These are phyloP conservation scores for Yamadazyma atmosphaerica DNA, from an alignment of 1,139 yeast genomes.

Conservation along the genomic window DNA sequence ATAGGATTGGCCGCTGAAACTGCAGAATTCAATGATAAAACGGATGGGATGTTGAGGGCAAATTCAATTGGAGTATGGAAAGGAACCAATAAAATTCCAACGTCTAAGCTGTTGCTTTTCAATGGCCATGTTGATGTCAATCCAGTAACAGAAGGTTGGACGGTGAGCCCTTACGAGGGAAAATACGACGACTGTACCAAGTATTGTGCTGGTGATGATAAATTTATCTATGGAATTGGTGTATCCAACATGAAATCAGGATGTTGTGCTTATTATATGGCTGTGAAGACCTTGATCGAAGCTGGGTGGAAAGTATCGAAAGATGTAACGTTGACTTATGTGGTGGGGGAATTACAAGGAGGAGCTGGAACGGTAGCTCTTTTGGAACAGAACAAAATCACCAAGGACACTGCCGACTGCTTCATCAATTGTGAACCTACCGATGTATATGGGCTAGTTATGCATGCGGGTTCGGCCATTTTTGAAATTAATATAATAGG, in stretches of 20 bases:
- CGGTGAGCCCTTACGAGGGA: conserved; percentile 25
- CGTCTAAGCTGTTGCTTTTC: conserved; percentile 19
- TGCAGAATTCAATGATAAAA: conserved; percentile 19
- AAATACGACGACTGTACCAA: conserved; percentile 15
- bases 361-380: conserved; percentile 18
- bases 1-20: conserved; percentile 22
- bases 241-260: conserved; percentile 28
- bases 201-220: conserved; percentile 11
- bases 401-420: conserved; percentile 15
- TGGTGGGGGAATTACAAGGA: conserved; percentile 18
- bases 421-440: conserved; percentile 18
- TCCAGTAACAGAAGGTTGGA: conserved; percentile 28
- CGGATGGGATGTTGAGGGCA: conserved; percentile 20
- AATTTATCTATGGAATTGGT: conserved; percentile 24
- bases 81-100: conserved; percentile 17
- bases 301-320: conserved; percentile 16
- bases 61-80: conserved; percentile 25
- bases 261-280: conserved; percentile 27
- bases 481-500: conserved; percentile 17
- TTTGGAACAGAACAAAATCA: conserved; percentile 13
- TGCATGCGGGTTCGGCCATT: conserved; percentile 18
- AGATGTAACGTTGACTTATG: conserved; percentile 16
- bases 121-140: conserved; percentile 28
- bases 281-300: conserved; percentile 22
- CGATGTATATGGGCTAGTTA: conserved; percentile 14